A percentile compares a stretch with the other conserved stretches of the same genome.
These are phyloP conservation scores for Conoideocrella luteorostrata DNA, from an alignment of 2,329 filamentous ascomycete species.

Conservation along the genomic window DNA sequence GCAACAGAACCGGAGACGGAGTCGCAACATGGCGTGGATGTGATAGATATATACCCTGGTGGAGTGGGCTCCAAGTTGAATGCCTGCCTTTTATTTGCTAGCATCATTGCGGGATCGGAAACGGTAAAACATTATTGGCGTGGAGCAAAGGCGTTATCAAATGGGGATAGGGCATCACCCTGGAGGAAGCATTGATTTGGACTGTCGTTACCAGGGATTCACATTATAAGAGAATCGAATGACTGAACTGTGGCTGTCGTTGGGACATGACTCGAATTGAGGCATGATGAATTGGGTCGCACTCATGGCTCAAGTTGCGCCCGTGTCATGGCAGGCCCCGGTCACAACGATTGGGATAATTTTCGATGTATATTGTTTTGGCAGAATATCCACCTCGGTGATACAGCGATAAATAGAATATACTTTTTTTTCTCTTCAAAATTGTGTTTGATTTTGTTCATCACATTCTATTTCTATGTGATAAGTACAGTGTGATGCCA, in stretches of 20 bases:
- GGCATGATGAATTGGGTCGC: too few species aligned
- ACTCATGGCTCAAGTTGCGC: too few species aligned
- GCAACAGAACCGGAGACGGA: constrained; percentile 47
- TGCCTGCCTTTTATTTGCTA: neutral
- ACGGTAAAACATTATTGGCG: neutral
- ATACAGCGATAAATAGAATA: too few species aligned
- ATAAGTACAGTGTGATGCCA: too few species aligned
- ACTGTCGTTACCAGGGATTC: neutral
- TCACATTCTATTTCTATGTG: too few species aligned
- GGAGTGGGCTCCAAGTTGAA: too few species aligned
- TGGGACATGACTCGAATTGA: too few species aligned
- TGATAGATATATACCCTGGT: constrained; percentile 23
- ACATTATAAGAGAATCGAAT: neutral
- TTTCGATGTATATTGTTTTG: neutral
- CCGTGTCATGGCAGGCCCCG: too few species aligned
- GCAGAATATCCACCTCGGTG: too few species aligned
- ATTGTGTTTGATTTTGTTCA: too few species aligned
- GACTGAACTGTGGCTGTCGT: neutral
- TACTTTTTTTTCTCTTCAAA: too few species aligned
- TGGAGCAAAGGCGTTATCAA: constrained; percentile 3
- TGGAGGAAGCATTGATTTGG: neutral
- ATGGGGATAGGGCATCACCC: neutral
- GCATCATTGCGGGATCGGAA: constrained; percentile 1
- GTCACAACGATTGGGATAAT: neutral
- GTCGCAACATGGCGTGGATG: constrained; percentile 42